Conservation (phyloP, 306 rosid species). For the Potentilla sterilis region DNA sequence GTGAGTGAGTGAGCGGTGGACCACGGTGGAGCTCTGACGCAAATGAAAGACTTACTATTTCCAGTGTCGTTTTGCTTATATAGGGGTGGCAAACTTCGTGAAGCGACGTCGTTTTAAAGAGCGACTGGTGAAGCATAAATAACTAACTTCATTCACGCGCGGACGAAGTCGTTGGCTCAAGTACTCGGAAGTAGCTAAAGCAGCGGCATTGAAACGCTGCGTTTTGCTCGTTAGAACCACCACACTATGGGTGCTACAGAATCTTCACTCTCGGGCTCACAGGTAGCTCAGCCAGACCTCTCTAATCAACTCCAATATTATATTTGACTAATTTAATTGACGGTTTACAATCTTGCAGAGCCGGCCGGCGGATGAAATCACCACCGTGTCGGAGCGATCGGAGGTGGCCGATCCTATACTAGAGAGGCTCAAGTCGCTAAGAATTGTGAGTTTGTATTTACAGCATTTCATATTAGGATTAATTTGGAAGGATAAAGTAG, state of each 20-base stretch:
- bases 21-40: background rate
- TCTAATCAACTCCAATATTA: background rate
- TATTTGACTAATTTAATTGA: background rate
- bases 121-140: background rate
- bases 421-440: slow-evolving; percentile 67
- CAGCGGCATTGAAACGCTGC: background rate
- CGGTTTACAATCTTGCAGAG: slow-evolving; percentile 34
- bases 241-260: slow-evolving; percentile 82
- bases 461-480: background rate
- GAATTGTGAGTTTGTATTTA: slow-evolving; percentile 47
- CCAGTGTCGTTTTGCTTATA: background rate
- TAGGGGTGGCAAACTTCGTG: background rate
- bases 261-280: slow-evolving; percentile 57
- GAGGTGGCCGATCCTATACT: slow-evolving; percentile 65
- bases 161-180: background rate
- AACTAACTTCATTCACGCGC: background rate
- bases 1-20: background rate
- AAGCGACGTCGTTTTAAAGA: background rate
- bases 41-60: background rate
- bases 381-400: slow-evolving; percentile 69
- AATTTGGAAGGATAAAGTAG: background rate
- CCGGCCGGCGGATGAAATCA: slow-evolving; percentile 59
- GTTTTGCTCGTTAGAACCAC: slow-evolving; percentile 17
- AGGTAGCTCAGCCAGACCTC: slow-evolving; percentile 22
- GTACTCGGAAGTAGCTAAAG: background rate